Evolutionary conservation across 805 yeast species (phyloP).

Genomic region (Isabelozyma pseudorhagii): DNA sequence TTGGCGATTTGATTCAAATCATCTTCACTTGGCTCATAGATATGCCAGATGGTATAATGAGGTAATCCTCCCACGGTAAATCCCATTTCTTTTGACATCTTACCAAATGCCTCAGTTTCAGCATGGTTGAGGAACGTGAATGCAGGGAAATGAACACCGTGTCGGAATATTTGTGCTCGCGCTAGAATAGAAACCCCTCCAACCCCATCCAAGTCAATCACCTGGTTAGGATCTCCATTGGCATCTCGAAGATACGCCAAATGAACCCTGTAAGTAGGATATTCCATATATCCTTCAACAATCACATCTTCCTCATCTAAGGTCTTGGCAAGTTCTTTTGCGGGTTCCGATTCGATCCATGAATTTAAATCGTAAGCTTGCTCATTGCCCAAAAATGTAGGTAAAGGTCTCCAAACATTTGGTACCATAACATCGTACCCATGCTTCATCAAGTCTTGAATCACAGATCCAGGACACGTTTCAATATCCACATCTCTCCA

Average conservation of each 20-base stretch:
- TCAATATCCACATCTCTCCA: constrained; percentile 90
- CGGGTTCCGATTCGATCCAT: constrained; percentile 89
- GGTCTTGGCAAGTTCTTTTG: constrained; percentile 58
- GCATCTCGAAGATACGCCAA: constrained; percentile 67
- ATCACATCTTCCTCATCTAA: constrained; percentile 80
- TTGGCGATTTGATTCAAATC: constrained; percentile 68
- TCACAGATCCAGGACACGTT: constrained; percentile 72
- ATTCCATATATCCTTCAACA: constrained; percentile 85
- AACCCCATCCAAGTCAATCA: constrained; percentile 76
- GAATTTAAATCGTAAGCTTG: constrained; percentile 96
- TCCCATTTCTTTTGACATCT: constrained; percentile 76
- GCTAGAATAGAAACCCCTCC: constrained; percentile 85
- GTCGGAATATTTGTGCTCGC: constrained; percentile 68
- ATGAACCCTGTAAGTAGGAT: constrained; percentile 83
- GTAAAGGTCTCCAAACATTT: constrained; percentile 96
- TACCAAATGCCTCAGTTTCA: constrained; percentile 85
- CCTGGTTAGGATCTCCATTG: constrained; percentile 58
- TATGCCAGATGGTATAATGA: constrained; percentile 88
- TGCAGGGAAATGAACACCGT: constrained; percentile 82
- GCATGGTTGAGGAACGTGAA: constrained; percentile 83
- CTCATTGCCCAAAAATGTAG: constrained; percentile 82
- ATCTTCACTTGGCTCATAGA: constrained; percentile 85
- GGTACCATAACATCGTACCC: constrained; percentile 75
- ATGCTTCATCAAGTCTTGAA: constrained; percentile 67
- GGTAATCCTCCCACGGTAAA: constrained; percentile 84